A percentile compares a stretch with the other conserved stretches of the same genome.
phyloP scores from a whole-genome alignment of 805 yeast species.

The Wickerhamiella azyma region DNA sequence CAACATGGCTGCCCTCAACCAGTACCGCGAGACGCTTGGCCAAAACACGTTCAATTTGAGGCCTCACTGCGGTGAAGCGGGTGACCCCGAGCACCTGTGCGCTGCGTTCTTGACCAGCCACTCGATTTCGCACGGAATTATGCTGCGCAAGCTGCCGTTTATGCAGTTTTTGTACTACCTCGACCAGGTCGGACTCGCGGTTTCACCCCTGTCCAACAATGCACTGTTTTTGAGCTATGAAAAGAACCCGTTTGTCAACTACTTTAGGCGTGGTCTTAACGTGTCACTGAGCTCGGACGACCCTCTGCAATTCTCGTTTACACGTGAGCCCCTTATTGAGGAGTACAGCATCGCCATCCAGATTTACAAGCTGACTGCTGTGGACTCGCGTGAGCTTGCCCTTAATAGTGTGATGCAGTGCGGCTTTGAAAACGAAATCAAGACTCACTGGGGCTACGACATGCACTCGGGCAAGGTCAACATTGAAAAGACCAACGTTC shows the following conservation, averaged over 20 bases:
- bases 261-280: slow-evolving; percentile 85
- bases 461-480: slow-evolving; percentile 48
- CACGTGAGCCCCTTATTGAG: slow-evolving; percentile 93
- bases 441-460: slow-evolving; percentile 83
- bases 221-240: slow-evolving; percentile 92
- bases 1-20: slow-evolving; percentile 72
- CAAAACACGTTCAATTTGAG: slow-evolving; percentile 85
- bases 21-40: slow-evolving; percentile 61
- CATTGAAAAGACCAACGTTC: slow-evolving; percentile 89
- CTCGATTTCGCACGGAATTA: slow-evolving; percentile 89
- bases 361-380: slow-evolving; percentile 83
- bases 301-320: slow-evolving; percentile 92
- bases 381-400: slow-evolving; percentile 96
- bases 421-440: slow-evolving; percentile 81
- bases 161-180: slow-evolving; percentile 85
- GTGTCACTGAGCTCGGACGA: slow-evolving; percentile 94
- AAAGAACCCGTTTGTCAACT: slow-evolving; percentile 86
- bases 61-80: slow-evolving; percentile 99
- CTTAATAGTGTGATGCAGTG: slow-evolving; percentile 82
- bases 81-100: slow-evolving; percentile 94
- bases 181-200: slow-evolving; percentile 93
- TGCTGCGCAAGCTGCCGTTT: slow-evolving; percentile 85
- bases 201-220: slow-evolving; percentile 95
- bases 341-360: slow-evolving; percentile 98
- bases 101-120: slow-evolving; percentile 81